Base-by-base conservation (phyloP, 208 protist species). In the Crithidia bombi region DNA sequence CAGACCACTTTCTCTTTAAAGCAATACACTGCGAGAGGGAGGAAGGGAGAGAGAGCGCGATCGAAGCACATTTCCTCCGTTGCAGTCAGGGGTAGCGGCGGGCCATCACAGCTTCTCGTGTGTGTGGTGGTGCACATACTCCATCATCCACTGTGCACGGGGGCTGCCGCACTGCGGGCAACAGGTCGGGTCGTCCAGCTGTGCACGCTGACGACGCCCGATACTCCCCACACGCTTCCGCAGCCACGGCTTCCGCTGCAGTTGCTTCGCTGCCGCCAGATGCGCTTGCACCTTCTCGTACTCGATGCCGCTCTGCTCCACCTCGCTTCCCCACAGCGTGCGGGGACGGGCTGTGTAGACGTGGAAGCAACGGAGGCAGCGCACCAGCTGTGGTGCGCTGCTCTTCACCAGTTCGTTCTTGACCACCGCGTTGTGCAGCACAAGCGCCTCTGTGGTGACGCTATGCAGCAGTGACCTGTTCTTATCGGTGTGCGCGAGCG, bases 81-180 rank as follows among this genome's bases (percentile, higher is more conserved):
- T 39, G 47, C n/a, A 1, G 21, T 3, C 23, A 21, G n/a, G n/a
- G n/a, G n/a, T n/a, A n/a, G n/a, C n/a, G n/a, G n/a, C n/a, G n/a
- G n/a, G n/a, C n/a, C 44, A 54, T 63, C 52, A 72, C 14, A 26
- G 23, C 63, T 65, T 77, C n/a, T 57, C 66, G 57, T 95, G 90
- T 3, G 86, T 90, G 73, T 81, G 69, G 61, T 91, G 74, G 62
- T 95, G 90, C 32, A 95, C 85, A 47, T 92, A 95, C 78, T 95
- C 90, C 81, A 92, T 86, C 71, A 86, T 71, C 87, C 90, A 95
- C 65, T 95, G 90, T 11, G 84, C 87, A 58, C 79, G 88, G 1
- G 68, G 30, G 49, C 90, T 92, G 25, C 76, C 55, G 50, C 90
- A 95, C 41, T 75, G 33, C 5, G 90, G 90, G 57, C 90, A 95